These are phyloP conservation scores for Cornus controversa DNA, from an alignment of 148 eudicot species.

Conservation along the genomic window DNA sequence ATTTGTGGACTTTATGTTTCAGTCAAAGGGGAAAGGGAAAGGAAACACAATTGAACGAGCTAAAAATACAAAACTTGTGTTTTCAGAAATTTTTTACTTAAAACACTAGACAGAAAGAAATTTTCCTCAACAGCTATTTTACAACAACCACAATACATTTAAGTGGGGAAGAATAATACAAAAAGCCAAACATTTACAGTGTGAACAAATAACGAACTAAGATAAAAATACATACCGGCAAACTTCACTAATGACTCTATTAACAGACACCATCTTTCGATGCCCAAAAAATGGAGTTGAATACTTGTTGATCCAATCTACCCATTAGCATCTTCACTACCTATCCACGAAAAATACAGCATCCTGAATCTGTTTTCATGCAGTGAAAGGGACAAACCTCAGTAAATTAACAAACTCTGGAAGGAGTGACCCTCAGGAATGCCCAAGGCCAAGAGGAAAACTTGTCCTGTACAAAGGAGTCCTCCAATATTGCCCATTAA, in stretches of 20 bases:
- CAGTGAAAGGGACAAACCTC: background rate
- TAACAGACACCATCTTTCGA: background rate
- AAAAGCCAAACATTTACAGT: constrained; percentile 22
- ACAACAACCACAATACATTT: constrained; percentile 11
- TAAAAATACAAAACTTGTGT: constrained; percentile 3
- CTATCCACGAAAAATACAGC: background rate
- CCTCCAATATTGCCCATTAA: constrained; percentile 1
- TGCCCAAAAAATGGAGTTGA: background rate
- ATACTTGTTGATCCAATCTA: constrained; percentile 1
- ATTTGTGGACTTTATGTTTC: background rate
- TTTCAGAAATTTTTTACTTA: background rate
- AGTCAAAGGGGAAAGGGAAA: background rate
- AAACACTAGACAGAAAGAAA: background rate
- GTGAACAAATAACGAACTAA: background rate
- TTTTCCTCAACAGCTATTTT: constrained; percentile 16
- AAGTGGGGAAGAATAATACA: background rate
- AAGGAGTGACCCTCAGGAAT: background rate
- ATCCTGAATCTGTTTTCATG: background rate
- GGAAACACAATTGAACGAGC: background rate
- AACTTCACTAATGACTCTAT: background rate
- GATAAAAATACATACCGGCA: constrained; percentile 1
- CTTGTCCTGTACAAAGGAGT: constrained; percentile 14
- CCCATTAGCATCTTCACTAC: background rate
- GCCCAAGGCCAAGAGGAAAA: constrained; percentile 9
- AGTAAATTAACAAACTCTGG: background rate